These are phyloP conservation scores for Aspergillus spinulosporus DNA, from an alignment of 2,329 filamentous ascomycete species.

Conservation along the genomic window DNA sequence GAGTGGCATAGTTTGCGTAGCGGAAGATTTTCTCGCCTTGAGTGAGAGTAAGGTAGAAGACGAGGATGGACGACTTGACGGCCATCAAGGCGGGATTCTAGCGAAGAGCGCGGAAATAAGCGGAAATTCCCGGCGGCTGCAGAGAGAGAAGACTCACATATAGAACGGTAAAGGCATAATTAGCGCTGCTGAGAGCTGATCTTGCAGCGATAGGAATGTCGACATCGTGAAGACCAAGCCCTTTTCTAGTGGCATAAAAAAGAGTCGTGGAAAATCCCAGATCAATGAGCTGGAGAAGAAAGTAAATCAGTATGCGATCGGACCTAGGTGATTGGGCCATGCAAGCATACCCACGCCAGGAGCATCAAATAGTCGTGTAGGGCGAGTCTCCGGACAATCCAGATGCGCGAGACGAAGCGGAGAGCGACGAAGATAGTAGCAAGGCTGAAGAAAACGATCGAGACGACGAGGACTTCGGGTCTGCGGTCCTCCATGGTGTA, in stretches of 20 bases:
- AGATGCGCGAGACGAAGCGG: constrained; percentile 70
- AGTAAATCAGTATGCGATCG: background rate
- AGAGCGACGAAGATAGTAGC: constrained; percentile 73
- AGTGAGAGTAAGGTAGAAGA: constrained; percentile 84
- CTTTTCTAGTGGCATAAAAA: constrained; percentile 46
- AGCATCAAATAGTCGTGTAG: constrained; percentile 82
- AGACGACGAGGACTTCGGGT: constrained; percentile 44
- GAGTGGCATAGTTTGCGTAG: constrained; percentile 75
- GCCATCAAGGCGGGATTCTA: constrained; percentile 87
- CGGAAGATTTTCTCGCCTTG: constrained; percentile 76
- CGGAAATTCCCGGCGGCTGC: background rate
- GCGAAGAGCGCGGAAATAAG: constrained; percentile 17
- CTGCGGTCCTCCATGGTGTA: constrained; percentile 37
- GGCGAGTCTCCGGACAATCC: constrained; percentile 69
- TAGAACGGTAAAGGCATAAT: constrained; percentile 62
- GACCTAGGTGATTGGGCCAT: constrained; percentile 5
- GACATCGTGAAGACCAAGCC: constrained; percentile 45
- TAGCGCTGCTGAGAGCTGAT: constrained; percentile 46
- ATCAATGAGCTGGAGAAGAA: constrained; percentile 38
- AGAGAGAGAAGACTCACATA: constrained; percentile 48
- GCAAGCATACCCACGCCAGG: constrained; percentile 65
- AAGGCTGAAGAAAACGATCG: constrained; percentile 56
- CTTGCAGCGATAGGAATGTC: constrained; percentile 37
- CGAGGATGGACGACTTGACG: constrained; percentile 86
- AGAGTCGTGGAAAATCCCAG: constrained; percentile 50